phyloP scores from a whole-genome alignment of 78 protist genomes.

The Creolimax fragrantissima region DNA sequence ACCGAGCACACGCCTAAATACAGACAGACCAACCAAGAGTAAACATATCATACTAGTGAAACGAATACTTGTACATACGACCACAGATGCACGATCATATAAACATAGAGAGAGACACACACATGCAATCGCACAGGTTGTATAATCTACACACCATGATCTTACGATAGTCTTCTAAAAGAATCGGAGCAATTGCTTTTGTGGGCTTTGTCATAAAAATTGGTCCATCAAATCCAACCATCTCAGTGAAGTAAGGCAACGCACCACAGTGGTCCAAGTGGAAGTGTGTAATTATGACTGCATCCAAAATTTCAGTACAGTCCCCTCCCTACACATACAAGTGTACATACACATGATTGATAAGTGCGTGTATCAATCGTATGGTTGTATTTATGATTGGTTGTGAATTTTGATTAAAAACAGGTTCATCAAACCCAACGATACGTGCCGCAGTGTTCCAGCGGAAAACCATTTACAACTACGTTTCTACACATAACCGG shows the following conservation, averaged over 20 bases:
- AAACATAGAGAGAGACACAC: background rate
- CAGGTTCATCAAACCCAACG: no score
- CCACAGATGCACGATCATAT: background rate
- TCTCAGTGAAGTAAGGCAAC: conserved; percentile 87
- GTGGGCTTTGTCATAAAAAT: conserved; percentile 93
- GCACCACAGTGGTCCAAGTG: conserved; percentile 97
- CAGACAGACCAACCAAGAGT: no score
- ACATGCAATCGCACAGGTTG: background rate
- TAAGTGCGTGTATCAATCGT: background rate
- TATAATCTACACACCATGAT: conserved; percentile 18
- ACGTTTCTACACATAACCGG: no score
- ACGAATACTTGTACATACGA: background rate
- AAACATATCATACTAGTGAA: background rate
- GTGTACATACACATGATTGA: background rate
- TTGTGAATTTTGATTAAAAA: no score
- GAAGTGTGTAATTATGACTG: conserved; percentile 75
- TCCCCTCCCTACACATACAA: background rate
- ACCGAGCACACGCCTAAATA: no score
- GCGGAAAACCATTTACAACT: no score
- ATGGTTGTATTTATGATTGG: no score
- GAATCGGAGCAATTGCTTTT: conserved; percentile 77
- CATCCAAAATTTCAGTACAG: background rate
- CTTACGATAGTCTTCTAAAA: conserved; percentile 80
- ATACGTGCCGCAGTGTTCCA: no score
- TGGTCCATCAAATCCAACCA: conserved; percentile 82